Conservation (phyloP, 2,329 filamentous ascomycete species). For the Penicillium sp. region DNA sequence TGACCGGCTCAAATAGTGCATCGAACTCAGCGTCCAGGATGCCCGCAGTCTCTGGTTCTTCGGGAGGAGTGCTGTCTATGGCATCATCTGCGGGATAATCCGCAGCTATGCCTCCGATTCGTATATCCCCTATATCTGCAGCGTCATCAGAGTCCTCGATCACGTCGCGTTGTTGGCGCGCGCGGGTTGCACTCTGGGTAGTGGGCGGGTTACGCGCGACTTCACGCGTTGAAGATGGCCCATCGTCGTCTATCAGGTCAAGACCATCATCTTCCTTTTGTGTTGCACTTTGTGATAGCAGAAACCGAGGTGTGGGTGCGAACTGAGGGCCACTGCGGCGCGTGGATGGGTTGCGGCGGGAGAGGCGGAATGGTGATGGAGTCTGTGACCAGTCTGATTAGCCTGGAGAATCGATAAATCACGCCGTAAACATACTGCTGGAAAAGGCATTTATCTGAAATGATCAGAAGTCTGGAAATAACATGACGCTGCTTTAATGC, state of each 20-base stretch:
- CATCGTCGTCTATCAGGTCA: slow-evolving; percentile 27
- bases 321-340: slow-evolving; percentile 34
- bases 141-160: slow-evolving; percentile 32
- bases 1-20: slow-evolving; percentile 31
- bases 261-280: slow-evolving; percentile 7
- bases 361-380: slow-evolving; percentile 33
- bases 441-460: slow-evolving; percentile 16
- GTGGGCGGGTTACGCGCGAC: slow-evolving; percentile 5
- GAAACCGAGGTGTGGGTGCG: slow-evolving; percentile 35
- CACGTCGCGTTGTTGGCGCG: slow-evolving; percentile 21
- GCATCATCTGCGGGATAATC: slow-evolving; percentile 9
- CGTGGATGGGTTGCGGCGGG: slow-evolving; percentile 27
- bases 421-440: slow-evolving; percentile 5
- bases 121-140: slow-evolving; percentile 8
- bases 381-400: slow-evolving; percentile 15
- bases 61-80: slow-evolving; percentile 21
- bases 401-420: background rate
- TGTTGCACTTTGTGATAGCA: slow-evolving; percentile 29
- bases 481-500: background rate
- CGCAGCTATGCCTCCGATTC: background rate
- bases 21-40: slow-evolving; percentile 31
- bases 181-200: background rate
- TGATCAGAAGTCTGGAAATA: background rate
- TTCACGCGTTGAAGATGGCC: slow-evolving; percentile 15
- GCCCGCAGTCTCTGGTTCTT: slow-evolving; percentile 3